Conservation (phyloP, 768 basidiomycete genomes). For the Boletus sensibilis region DNA sequence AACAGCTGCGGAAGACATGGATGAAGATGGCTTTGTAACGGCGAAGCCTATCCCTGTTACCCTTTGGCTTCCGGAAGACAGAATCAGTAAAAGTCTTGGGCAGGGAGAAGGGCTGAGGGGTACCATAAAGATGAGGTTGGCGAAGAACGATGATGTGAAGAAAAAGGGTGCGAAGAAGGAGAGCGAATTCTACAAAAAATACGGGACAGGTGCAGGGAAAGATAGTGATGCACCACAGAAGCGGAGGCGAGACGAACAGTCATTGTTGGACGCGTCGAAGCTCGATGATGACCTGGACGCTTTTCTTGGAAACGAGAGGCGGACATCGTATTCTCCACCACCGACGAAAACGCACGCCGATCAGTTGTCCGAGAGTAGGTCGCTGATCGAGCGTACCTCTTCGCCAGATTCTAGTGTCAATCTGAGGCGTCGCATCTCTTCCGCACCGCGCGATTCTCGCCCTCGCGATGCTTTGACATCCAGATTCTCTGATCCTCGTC, state of each 20-base stretch:
- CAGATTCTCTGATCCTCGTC: conserved; percentile 17
- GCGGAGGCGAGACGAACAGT: conserved; percentile 37
- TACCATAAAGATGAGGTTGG: conserved; percentile 73
- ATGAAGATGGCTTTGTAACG: conserved; percentile 55
- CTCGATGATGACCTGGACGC: conserved; percentile 70
- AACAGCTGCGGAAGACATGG: conserved; percentile 45
- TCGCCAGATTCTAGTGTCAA: conserved; percentile 40
- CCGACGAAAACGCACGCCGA: conserved; percentile 71
- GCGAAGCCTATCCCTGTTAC: conserved; percentile 71
- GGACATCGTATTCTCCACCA: conserved; percentile 40
- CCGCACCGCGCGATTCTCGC: conserved; percentile 33
- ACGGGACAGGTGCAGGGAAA: conserved; percentile 66
- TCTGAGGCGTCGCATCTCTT: conserved; percentile 47
- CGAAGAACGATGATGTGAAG: conserved; percentile 68
- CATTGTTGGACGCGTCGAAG: conserved; percentile 37
- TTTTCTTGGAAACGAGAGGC: conserved; percentile 54
- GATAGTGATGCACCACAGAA: conserved; percentile 43
- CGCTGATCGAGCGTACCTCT: conserved; percentile 58
- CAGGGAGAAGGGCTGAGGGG: conserved; percentile 68
- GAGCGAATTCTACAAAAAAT: conserved; percentile 78
- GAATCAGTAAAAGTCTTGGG: conserved; percentile 70
- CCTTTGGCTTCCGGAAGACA: conserved; percentile 78
- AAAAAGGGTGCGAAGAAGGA: conserved; percentile 68
- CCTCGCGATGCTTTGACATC: conserved; percentile 23
- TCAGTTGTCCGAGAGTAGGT: conserved; percentile 52